A percentile compares a stretch with the other conserved stretches of the same genome.
Evolutionary conservation across 768 basidiomycete genomes (phyloP).

Genomic region (Rhodotorula taiwanensis): DNA sequence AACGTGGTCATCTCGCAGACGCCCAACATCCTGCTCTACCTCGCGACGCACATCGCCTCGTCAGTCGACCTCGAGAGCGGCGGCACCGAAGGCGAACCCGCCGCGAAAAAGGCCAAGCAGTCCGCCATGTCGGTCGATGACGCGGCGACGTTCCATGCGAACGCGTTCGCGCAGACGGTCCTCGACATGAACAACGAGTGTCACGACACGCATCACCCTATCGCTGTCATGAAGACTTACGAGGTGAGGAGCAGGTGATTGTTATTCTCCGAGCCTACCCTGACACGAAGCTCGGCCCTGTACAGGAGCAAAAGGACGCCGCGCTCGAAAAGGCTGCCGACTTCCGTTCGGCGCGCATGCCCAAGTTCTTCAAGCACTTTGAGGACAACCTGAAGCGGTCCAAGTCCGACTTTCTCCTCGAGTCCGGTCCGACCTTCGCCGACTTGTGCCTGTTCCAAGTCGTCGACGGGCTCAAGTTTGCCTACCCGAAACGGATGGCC

Average conservation of each 20-base stretch:
- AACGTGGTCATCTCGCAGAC: constrained; percentile 35
- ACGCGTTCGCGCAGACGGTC: constrained; percentile 29
- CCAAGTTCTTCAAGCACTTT: constrained; percentile 49
- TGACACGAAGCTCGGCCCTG: background rate
- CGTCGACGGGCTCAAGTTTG: constrained; percentile 43
- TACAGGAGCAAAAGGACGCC: constrained; percentile 46
- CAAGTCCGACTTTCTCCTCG: constrained; percentile 41
- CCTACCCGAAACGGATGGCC: constrained; percentile 47
- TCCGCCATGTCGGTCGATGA: constrained; percentile 10
- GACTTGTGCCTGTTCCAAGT: constrained; percentile 50
- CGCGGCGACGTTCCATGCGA: constrained; percentile 13
- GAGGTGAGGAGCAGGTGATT: constrained; percentile 39
- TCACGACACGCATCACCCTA: constrained; percentile 45
- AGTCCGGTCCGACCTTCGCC: constrained; percentile 46
- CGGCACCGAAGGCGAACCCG: background rate
- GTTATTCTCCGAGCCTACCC: background rate
- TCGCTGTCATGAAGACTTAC: constrained; percentile 43
- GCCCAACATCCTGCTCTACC: constrained; percentile 39
- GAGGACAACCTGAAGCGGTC: constrained; percentile 41
- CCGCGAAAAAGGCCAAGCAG: constrained; percentile 2
- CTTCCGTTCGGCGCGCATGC: constrained; percentile 46
- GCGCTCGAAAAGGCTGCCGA: constrained; percentile 44
- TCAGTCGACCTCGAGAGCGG: constrained; percentile 17
- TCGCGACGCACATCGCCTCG: constrained; percentile 18
- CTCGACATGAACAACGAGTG: constrained; percentile 45